Base-by-base conservation (phyloP, 1,284 basidiomycete species). In the Paramarasmius palmivorus region DNA sequence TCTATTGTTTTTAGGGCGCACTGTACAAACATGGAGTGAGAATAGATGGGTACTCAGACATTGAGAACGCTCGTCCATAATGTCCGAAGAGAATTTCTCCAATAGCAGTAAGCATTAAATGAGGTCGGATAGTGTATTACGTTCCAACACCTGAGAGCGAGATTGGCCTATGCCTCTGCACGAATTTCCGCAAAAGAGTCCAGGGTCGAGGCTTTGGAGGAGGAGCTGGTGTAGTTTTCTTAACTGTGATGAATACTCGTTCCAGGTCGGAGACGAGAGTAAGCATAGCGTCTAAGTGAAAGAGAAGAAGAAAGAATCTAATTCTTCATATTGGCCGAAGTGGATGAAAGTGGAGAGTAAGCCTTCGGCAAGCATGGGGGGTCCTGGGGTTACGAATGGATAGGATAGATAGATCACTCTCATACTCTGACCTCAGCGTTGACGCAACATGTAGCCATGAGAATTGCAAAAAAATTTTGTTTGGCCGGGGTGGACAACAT, bases 31-130 rank as follows among this genome's bases (percentile, higher is more conserved):
- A 37, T 20, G 17, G 42, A 34, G 40, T 40, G 49, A 45, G 41
- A 22, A 26, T 19, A 50, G n/a, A 32, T 20, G n/a, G n/a, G n/a
- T 41, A 34, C 22, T 15, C 15, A 9, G 10, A 53, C 47, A 39
- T 45, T 19, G 45, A 48, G 42, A 12, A 71, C 77, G 61, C 57
- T 89, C 37, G 86, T 82, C 73, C 81, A 86, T 8, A 85, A 70
- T 1, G 90, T 91, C 54, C 86, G 72, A 45, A 86, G 50, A n/a
- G n/a, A 63, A 84, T 91, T 48, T 90, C 72, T 4, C 65, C 66
- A 2, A 90, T 67, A 0, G 90, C 82, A 25, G 84, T 86, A 0
- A 88, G 90, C 64, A 91, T 87, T 61, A 77, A 82, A 15, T 79
- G 63, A 48, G 67, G 74, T 63, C 93, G 91, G 3, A 76, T 61